phyloP scores from a whole-genome alignment of 108 stramenopile species.

The Skeletonema potamos region DNA sequence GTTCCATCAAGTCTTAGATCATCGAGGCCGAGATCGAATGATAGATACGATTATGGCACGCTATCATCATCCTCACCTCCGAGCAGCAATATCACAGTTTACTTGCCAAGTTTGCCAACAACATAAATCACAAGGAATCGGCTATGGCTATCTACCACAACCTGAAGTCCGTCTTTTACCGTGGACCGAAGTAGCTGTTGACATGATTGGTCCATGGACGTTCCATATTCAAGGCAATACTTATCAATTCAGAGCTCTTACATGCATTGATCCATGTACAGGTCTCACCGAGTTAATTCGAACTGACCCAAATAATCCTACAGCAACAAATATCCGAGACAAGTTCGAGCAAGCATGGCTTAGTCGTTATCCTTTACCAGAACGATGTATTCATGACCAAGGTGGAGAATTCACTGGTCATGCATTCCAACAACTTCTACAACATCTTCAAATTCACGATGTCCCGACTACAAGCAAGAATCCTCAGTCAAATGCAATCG shows the following conservation, averaged over 20 bases:
- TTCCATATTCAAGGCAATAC: too few relatives aligned
- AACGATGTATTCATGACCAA: constrained; percentile 31
- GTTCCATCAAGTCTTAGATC: not conserved
- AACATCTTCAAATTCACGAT: not conserved
- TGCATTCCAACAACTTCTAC: constrained; percentile 21
- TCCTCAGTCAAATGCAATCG: constrained; percentile 48
- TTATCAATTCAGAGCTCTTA: constrained; percentile 36
- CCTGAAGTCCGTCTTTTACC: not conserved
- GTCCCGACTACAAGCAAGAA: constrained; percentile 36
- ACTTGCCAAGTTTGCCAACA: not conserved
- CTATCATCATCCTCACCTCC: not conserved
- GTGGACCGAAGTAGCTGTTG: not conserved
- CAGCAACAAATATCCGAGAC: constrained; percentile 3
- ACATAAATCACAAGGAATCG: not conserved
- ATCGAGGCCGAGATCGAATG: not conserved
- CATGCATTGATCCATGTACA: constrained; percentile 38
- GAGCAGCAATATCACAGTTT: not conserved
- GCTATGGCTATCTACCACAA: constrained; percentile 1
- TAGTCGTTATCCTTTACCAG: constrained; percentile 47
- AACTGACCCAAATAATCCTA: constrained; percentile 34
- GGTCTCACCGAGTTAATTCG: constrained; percentile 44
- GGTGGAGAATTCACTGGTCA: constrained; percentile 49
- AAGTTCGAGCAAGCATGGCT: constrained; percentile 49
- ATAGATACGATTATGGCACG: not conserved
- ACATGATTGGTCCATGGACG: constrained; percentile 25